Evolutionary conservation across 208 protist genomes (phyloP).

Genomic region (Strigomonas culicis): DNA sequence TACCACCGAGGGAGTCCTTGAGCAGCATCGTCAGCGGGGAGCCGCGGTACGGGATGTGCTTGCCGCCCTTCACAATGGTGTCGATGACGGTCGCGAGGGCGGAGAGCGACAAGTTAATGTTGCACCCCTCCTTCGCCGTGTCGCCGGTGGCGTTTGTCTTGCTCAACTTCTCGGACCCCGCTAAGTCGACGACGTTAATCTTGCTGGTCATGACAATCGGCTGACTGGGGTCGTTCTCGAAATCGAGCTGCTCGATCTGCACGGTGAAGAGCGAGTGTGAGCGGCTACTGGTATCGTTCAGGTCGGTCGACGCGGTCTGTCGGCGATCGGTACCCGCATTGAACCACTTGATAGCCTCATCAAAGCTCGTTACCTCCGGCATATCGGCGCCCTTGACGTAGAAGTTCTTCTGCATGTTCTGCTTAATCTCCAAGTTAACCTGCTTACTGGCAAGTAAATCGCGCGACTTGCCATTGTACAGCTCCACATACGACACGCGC

Average conservation of each 20-base stretch:
- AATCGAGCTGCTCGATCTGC: constrained; percentile 84
- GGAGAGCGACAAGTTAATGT: constrained; percentile 94
- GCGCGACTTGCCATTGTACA: constrained; percentile 90
- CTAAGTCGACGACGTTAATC: constrained; percentile 95
- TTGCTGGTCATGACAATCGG: constrained; percentile 86
- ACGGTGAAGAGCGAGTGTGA: constrained; percentile 92
- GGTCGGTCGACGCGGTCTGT: constrained; percentile 87
- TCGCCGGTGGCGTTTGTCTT: constrained; percentile 93
- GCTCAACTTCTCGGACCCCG: constrained; percentile 91
- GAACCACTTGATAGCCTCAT: constrained; percentile 85
- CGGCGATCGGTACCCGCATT: constrained; percentile 84
- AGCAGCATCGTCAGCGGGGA: constrained; percentile 92
- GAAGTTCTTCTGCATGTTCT: constrained; percentile 91
- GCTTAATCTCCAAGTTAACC: constrained; percentile 87
- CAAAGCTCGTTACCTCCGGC: constrained; percentile 83
- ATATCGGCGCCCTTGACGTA: constrained; percentile 89
- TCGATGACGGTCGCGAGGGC: constrained; percentile 90
- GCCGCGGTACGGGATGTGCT: constrained; percentile 90
- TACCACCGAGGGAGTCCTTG: constrained; percentile 91
- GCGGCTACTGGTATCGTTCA: constrained; percentile 85
- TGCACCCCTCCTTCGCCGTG: constrained; percentile 91
- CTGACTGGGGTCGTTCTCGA: constrained; percentile 80
- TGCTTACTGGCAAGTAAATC: constrained; percentile 81
- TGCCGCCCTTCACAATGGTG: constrained; percentile 86
- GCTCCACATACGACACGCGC: constrained; percentile 85